Percentiles rank a stretch among this genome's conserved stretches.
Evolutionary conservation across 2,329 filamentous ascomycete species (phyloP).

Genomic region (Ophiostoma triangulosporum): DNA sequence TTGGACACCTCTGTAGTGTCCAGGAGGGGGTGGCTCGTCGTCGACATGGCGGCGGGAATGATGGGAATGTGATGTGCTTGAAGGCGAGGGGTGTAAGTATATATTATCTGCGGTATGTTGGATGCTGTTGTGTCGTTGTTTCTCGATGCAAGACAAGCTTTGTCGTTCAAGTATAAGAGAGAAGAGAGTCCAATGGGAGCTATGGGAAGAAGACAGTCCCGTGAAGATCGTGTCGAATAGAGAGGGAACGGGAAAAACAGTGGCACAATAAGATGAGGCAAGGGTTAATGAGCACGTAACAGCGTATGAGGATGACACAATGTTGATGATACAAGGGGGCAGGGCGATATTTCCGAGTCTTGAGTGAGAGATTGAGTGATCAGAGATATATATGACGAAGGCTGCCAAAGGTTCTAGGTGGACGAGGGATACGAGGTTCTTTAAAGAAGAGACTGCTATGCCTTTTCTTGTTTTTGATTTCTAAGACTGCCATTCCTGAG

Average conservation of each 20-base stretch:
- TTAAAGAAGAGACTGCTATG: background rate
- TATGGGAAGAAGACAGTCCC: no score
- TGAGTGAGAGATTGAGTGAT: background rate
- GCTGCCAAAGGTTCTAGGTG: background rate
- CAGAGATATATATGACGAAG: background rate
- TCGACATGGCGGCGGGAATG: conserved; percentile 1
- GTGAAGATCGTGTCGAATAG: no score
- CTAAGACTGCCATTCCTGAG: conserved; percentile 1
- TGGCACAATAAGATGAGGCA: background rate
- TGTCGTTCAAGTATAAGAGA: background rate
- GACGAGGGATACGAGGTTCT: background rate
- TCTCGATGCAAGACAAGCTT: background rate
- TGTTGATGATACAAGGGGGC: background rate
- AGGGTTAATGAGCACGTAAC: background rate
- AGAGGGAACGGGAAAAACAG: background rate
- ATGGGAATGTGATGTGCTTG: background rate
- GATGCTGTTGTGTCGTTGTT: background rate
- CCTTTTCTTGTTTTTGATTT: background rate
- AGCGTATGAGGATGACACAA: background rate
- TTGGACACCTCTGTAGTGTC: conserved; percentile 26
- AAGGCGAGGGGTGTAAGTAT: background rate
- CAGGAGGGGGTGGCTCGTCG: conserved; percentile 22
- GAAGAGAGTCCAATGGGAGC: background rate
- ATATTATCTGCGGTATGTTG: background rate
- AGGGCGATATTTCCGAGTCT: background rate